These are phyloP conservation scores for Aspergillus steynii DNA, from an alignment of 495 filamentous ascomycete species.

Conservation along the genomic window DNA sequence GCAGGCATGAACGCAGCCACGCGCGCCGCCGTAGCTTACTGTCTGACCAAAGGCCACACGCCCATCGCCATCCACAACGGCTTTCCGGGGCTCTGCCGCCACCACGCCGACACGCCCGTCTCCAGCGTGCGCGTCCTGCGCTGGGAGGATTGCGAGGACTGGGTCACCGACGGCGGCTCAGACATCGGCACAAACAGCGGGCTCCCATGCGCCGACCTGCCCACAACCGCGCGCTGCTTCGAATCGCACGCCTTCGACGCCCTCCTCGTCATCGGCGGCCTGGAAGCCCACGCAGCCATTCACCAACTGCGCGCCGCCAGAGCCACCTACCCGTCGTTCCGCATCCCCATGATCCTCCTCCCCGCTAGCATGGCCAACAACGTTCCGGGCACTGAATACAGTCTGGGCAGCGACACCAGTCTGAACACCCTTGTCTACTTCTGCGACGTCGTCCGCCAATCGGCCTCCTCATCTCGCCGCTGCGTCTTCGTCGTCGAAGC, in stretches of 20 bases:
- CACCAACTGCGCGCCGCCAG: constrained; percentile 78
- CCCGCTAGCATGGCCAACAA: constrained; percentile 98
- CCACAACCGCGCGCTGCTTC: constrained; percentile 76
- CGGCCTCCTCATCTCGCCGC: constrained; percentile 82
- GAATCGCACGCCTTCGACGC: constrained; percentile 83
- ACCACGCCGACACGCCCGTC: constrained; percentile 76
- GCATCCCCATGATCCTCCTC: constrained; percentile 84
- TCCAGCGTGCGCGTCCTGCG: constrained; percentile 78
- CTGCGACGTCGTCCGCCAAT: constrained; percentile 95
- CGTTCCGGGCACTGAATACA: constrained; percentile 94
- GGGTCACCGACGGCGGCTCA: constrained; percentile 91
- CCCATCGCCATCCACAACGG: constrained; percentile 91
- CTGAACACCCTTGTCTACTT: constrained; percentile 89
- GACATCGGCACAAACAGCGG: constrained; percentile 96
- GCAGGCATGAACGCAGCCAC: constrained; percentile 97
- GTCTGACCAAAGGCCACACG: constrained; percentile 81
- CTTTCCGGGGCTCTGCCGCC: constrained; percentile 90
- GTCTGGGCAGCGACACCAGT: constrained; percentile 90
- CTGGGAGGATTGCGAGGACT: constrained; percentile 89
- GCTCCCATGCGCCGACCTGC: constrained; percentile 77
- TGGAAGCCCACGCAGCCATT: constrained; percentile 90
- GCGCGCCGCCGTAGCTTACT: constrained; percentile 91
- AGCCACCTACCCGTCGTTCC: constrained; percentile 73
- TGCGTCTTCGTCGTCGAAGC: constrained; percentile 96
- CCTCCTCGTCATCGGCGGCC: constrained; percentile 87